Evolutionary conservation across 495 filamentous ascomycete genomes (phyloP), one percentile per base, ranked within the genome.

Genomic region (Penicillium silybi): DNA sequence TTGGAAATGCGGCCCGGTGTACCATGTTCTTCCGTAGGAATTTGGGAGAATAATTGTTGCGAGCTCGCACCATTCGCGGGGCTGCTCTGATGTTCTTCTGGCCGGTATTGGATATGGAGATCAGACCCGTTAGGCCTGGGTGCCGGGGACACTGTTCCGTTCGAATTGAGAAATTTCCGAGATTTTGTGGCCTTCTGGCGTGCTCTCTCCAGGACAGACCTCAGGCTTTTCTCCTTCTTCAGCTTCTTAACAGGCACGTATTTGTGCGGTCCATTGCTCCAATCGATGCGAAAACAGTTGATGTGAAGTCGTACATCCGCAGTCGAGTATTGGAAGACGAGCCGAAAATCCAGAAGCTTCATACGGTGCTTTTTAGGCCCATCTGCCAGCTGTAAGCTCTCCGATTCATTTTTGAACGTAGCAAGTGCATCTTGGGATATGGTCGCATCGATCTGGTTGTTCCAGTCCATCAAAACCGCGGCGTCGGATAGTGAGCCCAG

Each of bases 381-480:
- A n/a, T 58, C 63, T 7, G 61, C 51, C 13, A 64, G 44, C 1
- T 58, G 41, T 16, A 46, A 37, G 16, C 53, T 41, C 4, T 59
- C 50, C 9, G 39, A 44, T 25, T 43, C 25, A 13, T 29, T 27
- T 37, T 56, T 19, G 44, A 65, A 58, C 16, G 54, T n/a, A 46
- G 63, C 43, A 11, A 62, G 22, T 15, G 59, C 62, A 19, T 63
- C 56, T 29, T 35, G 44, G 20, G 65, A 50, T 39, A 80, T 53
- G 16, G 60, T 65, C 9, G 67, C 71, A 19, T 72, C 62, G 9
- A 80, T 67, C 34, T 70, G 67, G 22, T 67, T 68, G 2, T 59
- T 41, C 8, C 65, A 57, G 50, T 79, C 76, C 19, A 69, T 74
- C 44, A 79, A 50, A 7, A 53, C 65, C 15, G 62, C 58, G 19